Evolutionary conservation across 129 eudicot genomes (phyloP), one percentile per base, ranked within the genome.

Genomic region (Cynara cardunculus): DNA sequence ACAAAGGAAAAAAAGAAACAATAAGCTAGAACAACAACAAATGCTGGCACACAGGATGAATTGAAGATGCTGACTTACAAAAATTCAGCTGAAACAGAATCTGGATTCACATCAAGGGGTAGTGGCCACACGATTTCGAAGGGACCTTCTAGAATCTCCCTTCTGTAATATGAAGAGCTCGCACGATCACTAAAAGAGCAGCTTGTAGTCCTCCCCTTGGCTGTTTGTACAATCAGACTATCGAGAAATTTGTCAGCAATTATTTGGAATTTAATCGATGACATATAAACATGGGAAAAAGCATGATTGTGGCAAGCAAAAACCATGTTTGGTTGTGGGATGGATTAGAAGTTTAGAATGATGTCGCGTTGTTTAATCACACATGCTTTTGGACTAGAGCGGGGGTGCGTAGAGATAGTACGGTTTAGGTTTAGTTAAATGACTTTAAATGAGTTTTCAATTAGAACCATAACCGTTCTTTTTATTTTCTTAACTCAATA

Each of bases 61-160:
- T 49, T 59, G 31, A 77, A 76, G 68, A 73, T 71, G 70, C 6
- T 10, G 75, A 83, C 86, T 83, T 83, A 83, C 86, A 72, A 77
- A 64, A 83, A 78, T 62, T 83, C 86, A 65, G 86, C 86, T 39
- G 86, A 77, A 71, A 78, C 70, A 1, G 82, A 83, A 78, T 83
- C 86, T 41, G 86, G 86, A 69, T 83, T 83, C 79, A 72, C 86
- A 4, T 79, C 79, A 0, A 64, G 64, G 75, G 86, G 86, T 62
- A 83, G 79, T 16, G 86, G 86, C 86, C 86, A 83, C 44, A 7
- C 73, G 62, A 83, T 41, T 41, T 83, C 79, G 32, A 83, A 83
- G 3, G 86, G 82, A 71, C 82, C 86, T 83, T 77, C 79, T 21
- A 78, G 83, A 41, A 83, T 65, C 82, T 83, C 83, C 75, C 67